These are phyloP conservation scores for Leucaena leucocephala DNA, from an alignment of 306 rosid species.

Conservation along the genomic window DNA sequence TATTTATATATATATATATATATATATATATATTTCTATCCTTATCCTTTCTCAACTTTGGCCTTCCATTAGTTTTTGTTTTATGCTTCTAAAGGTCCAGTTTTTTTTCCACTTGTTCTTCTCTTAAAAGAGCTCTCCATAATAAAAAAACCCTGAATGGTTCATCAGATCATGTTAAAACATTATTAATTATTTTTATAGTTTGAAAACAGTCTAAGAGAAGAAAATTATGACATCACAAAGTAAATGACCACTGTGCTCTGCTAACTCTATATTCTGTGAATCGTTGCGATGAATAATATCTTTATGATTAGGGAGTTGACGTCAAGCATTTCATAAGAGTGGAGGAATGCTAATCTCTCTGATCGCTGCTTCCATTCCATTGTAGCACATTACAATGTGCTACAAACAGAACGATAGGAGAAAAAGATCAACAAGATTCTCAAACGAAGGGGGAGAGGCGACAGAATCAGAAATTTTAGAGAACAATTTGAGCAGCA, in stretches of 20 bases:
- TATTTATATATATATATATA: background rate
- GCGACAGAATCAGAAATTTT: too few species aligned
- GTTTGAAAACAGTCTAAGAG: background rate
- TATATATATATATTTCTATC: too few species aligned
- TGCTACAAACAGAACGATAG: too few species aligned
- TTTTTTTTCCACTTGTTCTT: background rate
- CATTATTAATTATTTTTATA: background rate
- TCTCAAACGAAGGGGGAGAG: too few species aligned
- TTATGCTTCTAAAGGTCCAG: background rate
- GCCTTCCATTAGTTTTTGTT: background rate
- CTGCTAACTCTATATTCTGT: background rate
- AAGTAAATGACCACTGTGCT: background rate
- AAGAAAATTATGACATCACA: background rate
- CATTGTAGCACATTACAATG: too few species aligned
- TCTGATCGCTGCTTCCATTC: background rate
- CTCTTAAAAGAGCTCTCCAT: background rate
- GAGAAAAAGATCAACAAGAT: too few species aligned
- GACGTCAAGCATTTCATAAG: slow-evolving; percentile 8
- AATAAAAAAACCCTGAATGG: background rate
- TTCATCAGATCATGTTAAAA: background rate
- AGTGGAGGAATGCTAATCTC: background rate
- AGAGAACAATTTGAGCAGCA: too few species aligned
- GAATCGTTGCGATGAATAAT: slow-evolving; percentile 1
- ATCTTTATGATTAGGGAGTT: background rate
- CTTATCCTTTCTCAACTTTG: background rate